A percentile compares a stretch with the other conserved stretches of the same genome.
These are phyloP conservation scores for Scenedesmus sp. DNA, from an alignment of 163 green algal genomes.

Conservation along the genomic window DNA sequence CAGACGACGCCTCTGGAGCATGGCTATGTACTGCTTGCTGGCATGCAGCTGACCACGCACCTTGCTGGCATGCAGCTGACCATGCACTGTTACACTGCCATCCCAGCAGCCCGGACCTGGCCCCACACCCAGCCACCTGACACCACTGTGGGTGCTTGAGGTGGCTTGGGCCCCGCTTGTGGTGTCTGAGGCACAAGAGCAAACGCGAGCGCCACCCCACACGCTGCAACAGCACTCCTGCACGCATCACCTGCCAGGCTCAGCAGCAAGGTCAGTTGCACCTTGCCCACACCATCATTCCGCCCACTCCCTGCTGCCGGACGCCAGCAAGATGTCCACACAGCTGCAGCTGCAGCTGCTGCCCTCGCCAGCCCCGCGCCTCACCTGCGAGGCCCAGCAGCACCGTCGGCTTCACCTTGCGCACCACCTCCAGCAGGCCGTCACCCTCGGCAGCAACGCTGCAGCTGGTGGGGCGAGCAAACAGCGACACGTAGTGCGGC, in stretches of 20 bases:
- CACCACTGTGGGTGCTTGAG: too few species aligned
- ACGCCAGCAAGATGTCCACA: conserved; percentile 3
- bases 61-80: too few species aligned
- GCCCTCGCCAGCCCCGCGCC: background rate
- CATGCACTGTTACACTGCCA: too few species aligned
- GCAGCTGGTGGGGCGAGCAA: conserved; percentile 71
- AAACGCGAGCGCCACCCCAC: too few species aligned
- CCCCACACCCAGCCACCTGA: too few species aligned
- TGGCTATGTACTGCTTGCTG: too few species aligned
- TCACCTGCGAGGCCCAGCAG: conserved; percentile 84
- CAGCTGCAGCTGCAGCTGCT: too few species aligned
- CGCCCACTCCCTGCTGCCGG: conserved; percentile 79
- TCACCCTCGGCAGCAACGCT: conserved; percentile 74
- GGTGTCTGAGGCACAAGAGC: too few species aligned
- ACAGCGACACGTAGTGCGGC: conserved; percentile 70
- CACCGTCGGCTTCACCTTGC: conserved; percentile 79
- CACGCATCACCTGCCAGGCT: conserved; percentile 72
- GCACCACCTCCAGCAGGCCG: conserved; percentile 80
- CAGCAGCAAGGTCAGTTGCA: conserved; percentile 83
- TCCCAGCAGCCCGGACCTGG: too few species aligned
- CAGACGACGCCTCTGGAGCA: too few species aligned
- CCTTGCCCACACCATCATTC: conserved; percentile 76
- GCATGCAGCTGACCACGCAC: too few species aligned
- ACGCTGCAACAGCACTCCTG: background rate
- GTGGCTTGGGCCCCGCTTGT: too few species aligned